phyloP scores from a whole-genome alignment of 2,329 filamentous ascomycete genomes.

The Spiromastix sp. region DNA sequence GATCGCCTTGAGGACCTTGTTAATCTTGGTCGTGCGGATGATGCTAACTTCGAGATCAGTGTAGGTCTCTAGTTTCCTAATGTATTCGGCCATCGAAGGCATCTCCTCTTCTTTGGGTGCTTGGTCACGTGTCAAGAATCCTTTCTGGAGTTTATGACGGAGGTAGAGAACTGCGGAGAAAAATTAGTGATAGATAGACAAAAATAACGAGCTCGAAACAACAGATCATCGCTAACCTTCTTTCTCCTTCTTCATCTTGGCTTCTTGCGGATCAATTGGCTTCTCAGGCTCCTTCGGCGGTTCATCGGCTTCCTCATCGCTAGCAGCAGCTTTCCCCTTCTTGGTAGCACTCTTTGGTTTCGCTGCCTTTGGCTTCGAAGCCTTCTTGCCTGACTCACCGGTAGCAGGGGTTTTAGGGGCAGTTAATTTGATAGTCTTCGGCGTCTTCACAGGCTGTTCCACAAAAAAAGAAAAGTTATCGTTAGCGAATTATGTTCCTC shows the following conservation, averaged over 20 bases:
- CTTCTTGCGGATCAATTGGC: conserved; percentile 44
- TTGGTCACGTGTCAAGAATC: conserved; percentile 74
- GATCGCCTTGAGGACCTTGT: conserved; percentile 95
- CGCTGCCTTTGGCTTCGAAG: conserved; percentile 42
- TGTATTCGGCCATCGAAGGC: conserved; percentile 33
- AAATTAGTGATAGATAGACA: conserved; percentile 6
- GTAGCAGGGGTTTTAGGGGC: conserved; percentile 48
- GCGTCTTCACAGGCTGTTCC: conserved; percentile 46
- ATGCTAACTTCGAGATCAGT: conserved; percentile 77
- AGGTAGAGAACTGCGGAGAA: conserved; percentile 64
- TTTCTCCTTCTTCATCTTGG: conserved; percentile 49
- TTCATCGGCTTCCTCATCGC: conserved; percentile 46
- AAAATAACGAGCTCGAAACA: too few species aligned
- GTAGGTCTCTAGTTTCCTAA: conserved; percentile 67
- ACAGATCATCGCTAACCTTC: conserved; percentile 32
- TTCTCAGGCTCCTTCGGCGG: conserved; percentile 40
- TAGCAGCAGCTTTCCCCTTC: conserved; percentile 44
- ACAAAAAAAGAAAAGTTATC: conserved; percentile 6
- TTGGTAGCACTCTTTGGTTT: conserved; percentile 46
- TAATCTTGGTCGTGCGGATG: conserved; percentile 88
- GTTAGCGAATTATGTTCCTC: conserved; percentile 6
- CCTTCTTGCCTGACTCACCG: conserved; percentile 36
- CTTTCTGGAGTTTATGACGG: conserved; percentile 89
- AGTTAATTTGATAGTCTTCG: conserved; percentile 41
- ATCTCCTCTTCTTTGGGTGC: conserved; percentile 67